Percentiles rank a stretch among this genome's conserved stretches.
Conservation (phyloP, 2,329 filamentous ascomycete genomes). For the Grosmannia clavigera region DNA sequence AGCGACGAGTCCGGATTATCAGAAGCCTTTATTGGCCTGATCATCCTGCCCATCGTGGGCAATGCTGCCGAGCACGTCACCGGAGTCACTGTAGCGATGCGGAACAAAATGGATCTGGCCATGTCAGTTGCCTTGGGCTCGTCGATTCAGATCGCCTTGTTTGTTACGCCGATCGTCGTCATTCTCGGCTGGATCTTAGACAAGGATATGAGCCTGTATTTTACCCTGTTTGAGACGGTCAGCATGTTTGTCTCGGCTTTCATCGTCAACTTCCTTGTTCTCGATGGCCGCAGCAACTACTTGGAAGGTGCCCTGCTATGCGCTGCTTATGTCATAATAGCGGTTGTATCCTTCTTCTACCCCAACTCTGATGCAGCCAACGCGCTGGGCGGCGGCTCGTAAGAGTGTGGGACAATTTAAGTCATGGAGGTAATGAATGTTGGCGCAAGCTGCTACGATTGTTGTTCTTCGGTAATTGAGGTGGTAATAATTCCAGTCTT, state of each 20-base stretch:
- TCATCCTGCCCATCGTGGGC: slow-evolving; percentile 49
- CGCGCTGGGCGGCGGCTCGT: slow-evolving; percentile 11
- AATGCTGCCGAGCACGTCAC: slow-evolving; percentile 54
- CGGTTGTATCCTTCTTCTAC: slow-evolving; percentile 16
- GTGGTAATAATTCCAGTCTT: not conserved
- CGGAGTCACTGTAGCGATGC: slow-evolving; percentile 43
- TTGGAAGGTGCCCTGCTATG: slow-evolving; percentile 27
- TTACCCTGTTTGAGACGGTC: slow-evolving; percentile 64
- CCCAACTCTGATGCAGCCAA: slow-evolving; percentile 13
- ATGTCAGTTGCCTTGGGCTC: slow-evolving; percentile 49
- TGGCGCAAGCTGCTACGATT: not conserved
- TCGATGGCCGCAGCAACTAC: slow-evolving; percentile 59
- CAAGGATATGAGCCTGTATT: slow-evolving; percentile 52
- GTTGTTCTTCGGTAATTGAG: not conserved
- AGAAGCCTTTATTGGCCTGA: slow-evolving; percentile 47
- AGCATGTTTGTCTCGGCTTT: slow-evolving; percentile 58
- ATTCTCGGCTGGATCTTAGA: slow-evolving; percentile 45
- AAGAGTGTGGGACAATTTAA: slow-evolving; percentile 1
- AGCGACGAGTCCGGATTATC: slow-evolving; percentile 31
- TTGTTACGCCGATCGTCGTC: slow-evolving; percentile 47
- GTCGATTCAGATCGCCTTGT: slow-evolving; percentile 49
- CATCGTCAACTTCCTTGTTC: slow-evolving; percentile 64
- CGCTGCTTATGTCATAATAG: slow-evolving; percentile 18
- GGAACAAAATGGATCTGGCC: slow-evolving; percentile 50
- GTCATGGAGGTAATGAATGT: slow-evolving; percentile 2